Evolutionary conservation across 371 early-diverging fungal species (phyloP), one percentile per base, ranked within the genome.

Genomic region (Apophysomyces sp.): DNA sequence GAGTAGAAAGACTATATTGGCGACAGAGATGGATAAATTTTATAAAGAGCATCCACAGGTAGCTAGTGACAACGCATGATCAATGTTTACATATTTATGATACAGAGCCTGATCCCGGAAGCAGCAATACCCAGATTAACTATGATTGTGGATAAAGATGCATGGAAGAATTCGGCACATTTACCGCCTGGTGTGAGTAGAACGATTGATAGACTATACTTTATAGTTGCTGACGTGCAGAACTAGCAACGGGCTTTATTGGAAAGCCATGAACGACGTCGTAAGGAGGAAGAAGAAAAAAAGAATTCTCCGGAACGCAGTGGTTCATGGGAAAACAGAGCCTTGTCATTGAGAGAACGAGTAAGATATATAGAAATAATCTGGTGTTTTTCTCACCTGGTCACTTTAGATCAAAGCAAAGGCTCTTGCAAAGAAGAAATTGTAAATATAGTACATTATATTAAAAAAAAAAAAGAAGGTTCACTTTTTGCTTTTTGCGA

Each of bases 61-160:
- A 62, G 52, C 21, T 11, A 8, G 27, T 31, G 37, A 31, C 12
- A 49, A 18, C 11, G 51, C 31, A 7, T n/a, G 36, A 44, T 6
- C n/a, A 30, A 2, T 6, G n/a, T 31, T 27, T 54, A 34, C 29
- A 28, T 21, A 13, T 27, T 21, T 56, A 53, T 32, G 36, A 34
- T 16, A 7, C 27, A 36, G 60, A 70, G 65, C 56, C 57, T 58
- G 55, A 64, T 78, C n/a, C 79, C 79, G n/a, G 74, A 76, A 59
- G 61, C 55, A 24, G 56, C 62, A 21, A 63, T 78, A 59, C 79
- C 79, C 4, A 69, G 66, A 27, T 56, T 71, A 11, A 54, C 57
- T 7, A 57, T 64, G 7, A 56, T 75, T 1, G 66, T 76, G 9
- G 69, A 76, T 49, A 62, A 63, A 34, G 56, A 73, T 21, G 63